A percentile compares a stretch with the other conserved stretches of the same genome.
Evolutionary conservation across 1,284 basidiomycete species (phyloP).

Genomic region (Vanrija sp.): DNA sequence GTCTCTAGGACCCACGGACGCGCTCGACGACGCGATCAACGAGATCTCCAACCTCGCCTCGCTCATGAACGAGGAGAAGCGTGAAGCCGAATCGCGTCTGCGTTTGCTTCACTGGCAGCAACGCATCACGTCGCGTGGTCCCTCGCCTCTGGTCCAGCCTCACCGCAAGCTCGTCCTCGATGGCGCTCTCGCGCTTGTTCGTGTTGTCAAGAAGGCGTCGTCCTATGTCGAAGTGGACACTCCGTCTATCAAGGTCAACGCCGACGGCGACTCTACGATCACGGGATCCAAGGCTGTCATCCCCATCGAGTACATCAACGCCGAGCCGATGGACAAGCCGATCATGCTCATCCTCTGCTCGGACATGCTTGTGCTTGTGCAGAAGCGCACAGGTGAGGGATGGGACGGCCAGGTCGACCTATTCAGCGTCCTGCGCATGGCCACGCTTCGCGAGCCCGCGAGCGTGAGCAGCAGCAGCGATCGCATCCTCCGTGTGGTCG

Average conservation of each 20-base stretch:
- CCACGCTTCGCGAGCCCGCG: constrained; percentile 80
- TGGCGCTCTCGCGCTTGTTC: constrained; percentile 72
- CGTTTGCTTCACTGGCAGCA: constrained; percentile 87
- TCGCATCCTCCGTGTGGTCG: constrained; percentile 53
- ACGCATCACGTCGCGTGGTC: constrained; percentile 83
- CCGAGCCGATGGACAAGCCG: constrained; percentile 42
- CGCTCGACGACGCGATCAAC: constrained; percentile 75
- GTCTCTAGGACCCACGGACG: constrained; percentile 61
- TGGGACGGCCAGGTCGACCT: constrained; percentile 71
- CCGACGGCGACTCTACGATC: constrained; percentile 42
- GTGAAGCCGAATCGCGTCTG: constrained; percentile 82
- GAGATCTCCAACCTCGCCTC: constrained; percentile 83
- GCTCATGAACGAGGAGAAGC: constrained; percentile 95
- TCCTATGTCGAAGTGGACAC: constrained; percentile 69
- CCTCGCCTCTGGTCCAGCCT: constrained; percentile 93
- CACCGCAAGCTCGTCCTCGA: constrained; percentile 92
- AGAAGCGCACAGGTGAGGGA: constrained; percentile 69
- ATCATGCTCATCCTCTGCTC: constrained; percentile 55
- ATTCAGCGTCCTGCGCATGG: constrained; percentile 90
- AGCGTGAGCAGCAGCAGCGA: constrained; percentile 76
- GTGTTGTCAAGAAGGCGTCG: constrained; percentile 82
- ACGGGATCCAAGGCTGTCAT: constrained; percentile 59
- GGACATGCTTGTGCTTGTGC: constrained; percentile 81
- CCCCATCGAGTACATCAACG: constrained; percentile 79
- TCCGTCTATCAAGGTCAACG: constrained; percentile 24